phyloP scores from a whole-genome alignment of 2,329 filamentous ascomycete species.

The Nemania abortiva region DNA sequence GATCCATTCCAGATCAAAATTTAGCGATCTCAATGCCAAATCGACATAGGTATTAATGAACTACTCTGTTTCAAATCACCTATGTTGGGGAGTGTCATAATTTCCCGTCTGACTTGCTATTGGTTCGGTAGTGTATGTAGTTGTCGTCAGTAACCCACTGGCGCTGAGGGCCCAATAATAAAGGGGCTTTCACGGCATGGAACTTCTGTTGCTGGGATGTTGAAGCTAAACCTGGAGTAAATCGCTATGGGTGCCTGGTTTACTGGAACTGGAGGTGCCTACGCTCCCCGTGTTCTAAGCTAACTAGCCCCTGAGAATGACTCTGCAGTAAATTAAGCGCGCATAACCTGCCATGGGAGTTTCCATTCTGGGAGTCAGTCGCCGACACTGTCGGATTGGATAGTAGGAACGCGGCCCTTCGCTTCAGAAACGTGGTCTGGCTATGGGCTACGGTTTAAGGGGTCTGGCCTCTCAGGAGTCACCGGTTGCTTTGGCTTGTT shows the following conservation, averaged over 20 bases:
- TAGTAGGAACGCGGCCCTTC: not conserved
- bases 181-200: not conserved
- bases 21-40: not conserved
- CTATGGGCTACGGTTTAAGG: not conserved
- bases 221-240: not conserved
- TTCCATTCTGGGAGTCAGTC: not conserved
- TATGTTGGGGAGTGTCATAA: not conserved
- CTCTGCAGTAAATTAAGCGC: not conserved
- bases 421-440: no score
- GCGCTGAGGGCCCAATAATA: not conserved
- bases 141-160: not conserved
- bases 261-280: not conserved
- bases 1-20: not conserved
- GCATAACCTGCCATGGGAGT: not conserved
- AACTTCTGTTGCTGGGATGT: not conserved
- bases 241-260: not conserved
- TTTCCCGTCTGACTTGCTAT: not conserved
- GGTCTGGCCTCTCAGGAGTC: not conserved
- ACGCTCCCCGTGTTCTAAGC: not conserved
- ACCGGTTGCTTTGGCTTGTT: not conserved
- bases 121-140: not conserved
- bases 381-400: not conserved
- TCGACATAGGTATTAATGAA: not conserved
- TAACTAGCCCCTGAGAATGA: not conserved
- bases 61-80: not conserved